Conservation (phyloP, 1,284 basidiomycete genomes). For the Fomitopsis schrenkii region DNA sequence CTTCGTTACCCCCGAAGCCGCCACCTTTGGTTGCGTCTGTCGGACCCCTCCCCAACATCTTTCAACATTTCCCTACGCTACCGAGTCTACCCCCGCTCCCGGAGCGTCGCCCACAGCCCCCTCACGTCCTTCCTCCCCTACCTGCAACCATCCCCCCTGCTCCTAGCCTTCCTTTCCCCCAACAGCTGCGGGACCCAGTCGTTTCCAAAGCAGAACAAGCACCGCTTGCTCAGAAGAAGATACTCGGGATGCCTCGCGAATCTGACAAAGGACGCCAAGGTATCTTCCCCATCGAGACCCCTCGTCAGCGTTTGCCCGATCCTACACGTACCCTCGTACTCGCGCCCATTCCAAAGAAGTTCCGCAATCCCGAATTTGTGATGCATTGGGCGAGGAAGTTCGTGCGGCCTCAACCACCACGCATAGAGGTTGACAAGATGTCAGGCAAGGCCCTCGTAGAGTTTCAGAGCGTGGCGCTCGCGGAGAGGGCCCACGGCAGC, state of each 20-base stretch:
- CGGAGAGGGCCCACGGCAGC: slow-evolving; percentile 47
- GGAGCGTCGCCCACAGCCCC: background rate
- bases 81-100: background rate
- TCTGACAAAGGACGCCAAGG: slow-evolving; percentile 15
- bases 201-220: background rate
- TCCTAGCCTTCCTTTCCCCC: background rate
- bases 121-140: background rate
- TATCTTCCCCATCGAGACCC: slow-evolving; percentile 3
- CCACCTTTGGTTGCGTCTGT: background rate
- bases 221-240: slow-evolving; percentile 11
- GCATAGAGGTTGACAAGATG: slow-evolving; percentile 33
- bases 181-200: background rate
- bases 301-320: slow-evolving; percentile 29
- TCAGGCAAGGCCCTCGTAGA: slow-evolving; percentile 50
- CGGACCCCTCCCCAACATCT: background rate
- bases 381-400: slow-evolving; percentile 41
- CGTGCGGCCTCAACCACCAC: slow-evolving; percentile 31
- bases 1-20: background rate
- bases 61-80: background rate
- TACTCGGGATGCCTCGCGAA: slow-evolving; percentile 23
- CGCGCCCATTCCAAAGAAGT: slow-evolving; percentile 51
- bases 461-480: slow-evolving; percentile 41
- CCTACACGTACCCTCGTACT: slow-evolving; percentile 53
- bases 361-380: slow-evolving; percentile 34
- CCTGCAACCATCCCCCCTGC: background rate